Evolutionary conservation across 371 early-diverging fungal genomes (phyloP).

Genomic region (Zychaea mexicana): DNA sequence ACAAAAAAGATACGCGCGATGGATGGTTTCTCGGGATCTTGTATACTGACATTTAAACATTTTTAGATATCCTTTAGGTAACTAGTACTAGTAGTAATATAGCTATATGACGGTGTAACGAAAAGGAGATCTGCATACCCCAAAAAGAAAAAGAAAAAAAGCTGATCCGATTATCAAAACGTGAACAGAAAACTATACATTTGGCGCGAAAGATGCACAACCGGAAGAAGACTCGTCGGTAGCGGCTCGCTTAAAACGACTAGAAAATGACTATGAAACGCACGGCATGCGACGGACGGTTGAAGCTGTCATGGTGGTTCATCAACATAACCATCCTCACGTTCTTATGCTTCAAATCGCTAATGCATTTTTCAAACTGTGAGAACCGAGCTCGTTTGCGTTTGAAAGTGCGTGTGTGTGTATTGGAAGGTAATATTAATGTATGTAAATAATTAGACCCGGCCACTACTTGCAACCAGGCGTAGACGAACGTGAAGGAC

Average conservation of each 20-base stretch:
- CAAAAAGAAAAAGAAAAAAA: neutral
- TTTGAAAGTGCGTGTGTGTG: too few relatives aligned
- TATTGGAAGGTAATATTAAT: neutral
- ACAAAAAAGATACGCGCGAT: too few relatives aligned
- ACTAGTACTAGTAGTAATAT: neutral
- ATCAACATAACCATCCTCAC: conserved; percentile 84
- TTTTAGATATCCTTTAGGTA: conserved; percentile 20
- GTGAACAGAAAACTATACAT: conserved; percentile 59
- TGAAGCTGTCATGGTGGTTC: conserved; percentile 78
- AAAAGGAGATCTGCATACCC: neutral
- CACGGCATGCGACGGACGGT: conserved; percentile 75
- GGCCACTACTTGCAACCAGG: conserved; percentile 76
- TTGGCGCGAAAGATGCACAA: conserved; percentile 77
- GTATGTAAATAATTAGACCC: conserved; percentile 52
- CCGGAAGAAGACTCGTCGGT: conserved; percentile 78
- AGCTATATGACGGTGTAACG: neutral
- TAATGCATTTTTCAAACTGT: conserved; percentile 77
- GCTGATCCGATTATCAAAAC: neutral
- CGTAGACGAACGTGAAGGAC: conserved; percentile 71
- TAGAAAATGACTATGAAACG: conserved; percentile 67
- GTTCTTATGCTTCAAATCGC: conserved; percentile 80
- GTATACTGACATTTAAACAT: neutral
- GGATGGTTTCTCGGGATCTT: too few relatives aligned
- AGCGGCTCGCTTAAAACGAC: conserved; percentile 61
- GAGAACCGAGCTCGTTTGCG: conserved; percentile 17